Conservation (phyloP, 2,329 filamentous ascomycete species). For the Neoascochyta sp. region DNA sequence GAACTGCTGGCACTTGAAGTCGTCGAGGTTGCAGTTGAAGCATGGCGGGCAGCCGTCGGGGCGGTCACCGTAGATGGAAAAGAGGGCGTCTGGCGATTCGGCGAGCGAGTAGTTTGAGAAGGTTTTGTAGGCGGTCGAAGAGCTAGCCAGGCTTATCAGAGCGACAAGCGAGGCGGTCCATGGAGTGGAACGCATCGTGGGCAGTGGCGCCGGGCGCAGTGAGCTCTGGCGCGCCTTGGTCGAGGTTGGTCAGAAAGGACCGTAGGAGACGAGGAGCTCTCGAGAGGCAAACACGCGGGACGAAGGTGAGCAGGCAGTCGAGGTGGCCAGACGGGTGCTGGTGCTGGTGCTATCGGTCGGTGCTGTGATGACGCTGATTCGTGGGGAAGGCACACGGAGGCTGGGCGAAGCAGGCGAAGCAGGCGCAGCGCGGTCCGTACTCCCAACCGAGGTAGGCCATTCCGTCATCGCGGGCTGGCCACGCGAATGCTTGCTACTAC, state of each 20-base stretch:
- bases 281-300: constrained; percentile 1
- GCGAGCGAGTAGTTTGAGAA: constrained; percentile 51
- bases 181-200: constrained; percentile 34
- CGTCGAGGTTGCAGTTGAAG: constrained; percentile 96
- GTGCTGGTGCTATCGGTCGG: not conserved
- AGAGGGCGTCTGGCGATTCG: constrained; percentile 47
- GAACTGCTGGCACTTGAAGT: constrained; percentile 87
- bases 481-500: too few species aligned
- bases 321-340: constrained; percentile 1
- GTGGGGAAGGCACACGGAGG: too few species aligned
- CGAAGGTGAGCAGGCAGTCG: constrained; percentile 1
- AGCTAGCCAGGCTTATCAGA: constrained; percentile 20
- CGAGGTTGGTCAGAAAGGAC: too few species aligned
- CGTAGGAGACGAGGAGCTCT: constrained; percentile 1
- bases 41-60: constrained; percentile 79
- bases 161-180: constrained; percentile 32
- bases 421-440: too few species aligned
- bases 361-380: too few species aligned
- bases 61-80: constrained; percentile 68
- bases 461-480: too few species aligned
- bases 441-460: too few species aligned
- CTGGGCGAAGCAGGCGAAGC: too few species aligned
- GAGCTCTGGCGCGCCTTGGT: too few species aligned
- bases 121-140: constrained; percentile 28
- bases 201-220: constrained; percentile 19